phyloP scores from a whole-genome alignment of 805 yeast genomes.

The Zygotorulaspora sp. region DNA sequence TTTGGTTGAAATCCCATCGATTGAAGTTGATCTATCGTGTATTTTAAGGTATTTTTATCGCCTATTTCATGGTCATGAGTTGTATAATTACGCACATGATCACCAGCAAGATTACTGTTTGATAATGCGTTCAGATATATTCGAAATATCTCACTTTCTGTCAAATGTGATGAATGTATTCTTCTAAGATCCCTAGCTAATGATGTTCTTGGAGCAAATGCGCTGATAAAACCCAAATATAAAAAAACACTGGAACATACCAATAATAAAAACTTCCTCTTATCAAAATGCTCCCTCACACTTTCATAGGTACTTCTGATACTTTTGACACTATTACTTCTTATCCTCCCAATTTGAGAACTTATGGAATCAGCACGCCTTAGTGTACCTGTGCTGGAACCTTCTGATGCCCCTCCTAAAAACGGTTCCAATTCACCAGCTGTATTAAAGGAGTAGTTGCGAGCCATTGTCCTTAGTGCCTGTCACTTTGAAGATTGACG shows the following conservation, averaged over 20 bases:
- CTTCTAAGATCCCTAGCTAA: constrained; percentile 75
- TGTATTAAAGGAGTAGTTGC: neutral
- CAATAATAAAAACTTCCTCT: constrained; percentile 26
- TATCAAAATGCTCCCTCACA: constrained; percentile 31
- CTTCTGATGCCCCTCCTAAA: constrained; percentile 3
- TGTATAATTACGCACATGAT: constrained; percentile 25
- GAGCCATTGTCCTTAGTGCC: constrained; percentile 1
- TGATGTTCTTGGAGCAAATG: constrained; percentile 81
- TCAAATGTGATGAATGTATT: constrained; percentile 59
- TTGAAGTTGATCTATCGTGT: constrained; percentile 47
- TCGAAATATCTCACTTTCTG: constrained; percentile 67
- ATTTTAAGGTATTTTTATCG: constrained; percentile 43
- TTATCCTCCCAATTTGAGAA: constrained; percentile 16
- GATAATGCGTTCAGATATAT: constrained; percentile 44
- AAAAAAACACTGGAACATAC: constrained; percentile 24
- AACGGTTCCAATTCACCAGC: constrained; percentile 5
- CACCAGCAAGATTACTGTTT: constrained; percentile 33
- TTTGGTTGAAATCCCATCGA: constrained; percentile 48
- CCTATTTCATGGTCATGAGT: constrained; percentile 38
- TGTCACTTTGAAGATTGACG: too few relatives aligned
- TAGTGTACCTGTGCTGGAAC: neutral
- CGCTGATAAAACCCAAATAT: constrained; percentile 51
- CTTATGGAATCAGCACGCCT: constrained; percentile 3
- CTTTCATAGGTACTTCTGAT: constrained; percentile 28
- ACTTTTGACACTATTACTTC: constrained; percentile 31